Conservation (phyloP, 257 asterid genomes). For the Solanum medicagineum region DNA sequence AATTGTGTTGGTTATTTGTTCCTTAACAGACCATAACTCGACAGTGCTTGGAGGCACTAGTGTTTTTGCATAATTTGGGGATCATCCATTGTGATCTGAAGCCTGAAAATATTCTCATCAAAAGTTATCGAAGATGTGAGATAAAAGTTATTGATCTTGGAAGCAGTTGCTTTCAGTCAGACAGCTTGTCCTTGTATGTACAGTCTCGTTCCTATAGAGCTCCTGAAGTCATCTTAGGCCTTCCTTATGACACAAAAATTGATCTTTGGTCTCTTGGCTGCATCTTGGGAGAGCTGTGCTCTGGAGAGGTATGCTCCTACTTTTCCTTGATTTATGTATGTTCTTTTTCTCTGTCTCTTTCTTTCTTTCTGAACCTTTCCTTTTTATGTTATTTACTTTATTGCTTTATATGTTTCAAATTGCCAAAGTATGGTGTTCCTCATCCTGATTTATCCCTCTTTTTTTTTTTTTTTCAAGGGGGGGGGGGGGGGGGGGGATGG, state of each 20-base stretch:
- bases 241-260: slow-evolving; percentile 74
- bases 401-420: background rate
- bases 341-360: too few species aligned
- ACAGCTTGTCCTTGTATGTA: slow-evolving; percentile 62
- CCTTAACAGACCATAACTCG: slow-evolving; percentile 53
- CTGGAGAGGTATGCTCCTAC: slow-evolving; percentile 60
- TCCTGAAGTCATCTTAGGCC: slow-evolving; percentile 94
- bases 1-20: slow-evolving; percentile 4
- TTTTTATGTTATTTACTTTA: background rate
- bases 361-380: background rate
- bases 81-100: slow-evolving; percentile 91
- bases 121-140: slow-evolving; percentile 77
- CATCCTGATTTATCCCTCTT: background rate
- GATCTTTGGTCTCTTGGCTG: slow-evolving; percentile 98
- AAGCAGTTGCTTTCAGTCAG: slow-evolving; percentile 88
- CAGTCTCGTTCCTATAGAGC: slow-evolving; percentile 98
- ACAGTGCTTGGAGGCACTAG: slow-evolving; percentile 80
- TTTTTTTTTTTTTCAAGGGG: background rate
- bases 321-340: background rate
- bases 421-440: background rate
- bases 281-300: slow-evolving; percentile 68
- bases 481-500: background rate
- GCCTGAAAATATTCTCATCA: slow-evolving; percentile 90
- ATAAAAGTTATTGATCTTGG: slow-evolving; percentile 93
- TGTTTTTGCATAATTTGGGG: slow-evolving; percentile 70